Conservation (phyloP, 2,329 filamentous ascomycete species). For the Dactylellina parvicollis region DNA sequence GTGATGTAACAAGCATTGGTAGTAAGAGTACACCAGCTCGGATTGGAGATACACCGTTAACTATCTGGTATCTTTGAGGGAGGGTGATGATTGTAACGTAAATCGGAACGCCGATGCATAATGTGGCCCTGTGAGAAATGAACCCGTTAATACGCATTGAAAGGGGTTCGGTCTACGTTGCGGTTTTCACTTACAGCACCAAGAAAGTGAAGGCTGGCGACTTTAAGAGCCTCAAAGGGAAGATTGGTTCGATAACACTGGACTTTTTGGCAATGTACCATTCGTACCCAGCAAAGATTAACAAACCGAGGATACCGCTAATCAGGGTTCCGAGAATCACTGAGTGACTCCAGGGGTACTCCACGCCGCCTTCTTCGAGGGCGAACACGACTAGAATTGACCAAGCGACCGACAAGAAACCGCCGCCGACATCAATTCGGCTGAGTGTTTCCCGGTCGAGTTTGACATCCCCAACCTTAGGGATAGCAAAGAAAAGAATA, state of each 20-base stretch:
- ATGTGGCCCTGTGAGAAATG: conserved; percentile 35
- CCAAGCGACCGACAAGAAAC: conserved; percentile 60
- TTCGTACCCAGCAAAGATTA: conserved; percentile 60
- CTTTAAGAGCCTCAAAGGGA: conserved; percentile 60
- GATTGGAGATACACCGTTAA: conserved; percentile 59
- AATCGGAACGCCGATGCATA: conserved; percentile 61
- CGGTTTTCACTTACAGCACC: conserved; percentile 59
- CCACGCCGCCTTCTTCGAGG: conserved; percentile 63
- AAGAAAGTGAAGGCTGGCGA: conserved; percentile 59
- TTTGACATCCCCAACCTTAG: conserved; percentile 58
- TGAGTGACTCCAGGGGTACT: conserved; percentile 63
- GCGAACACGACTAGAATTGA: conserved; percentile 65
- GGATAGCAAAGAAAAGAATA: conserved; percentile 58
- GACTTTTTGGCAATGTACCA: conserved; percentile 27
- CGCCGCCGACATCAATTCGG: conserved; percentile 60
- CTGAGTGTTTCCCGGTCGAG: conserved; percentile 55
- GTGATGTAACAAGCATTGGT: conserved; percentile 60
- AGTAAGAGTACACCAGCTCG: conserved; percentile 60
- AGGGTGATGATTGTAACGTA: conserved; percentile 60
- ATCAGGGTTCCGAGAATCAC: conserved; percentile 60
- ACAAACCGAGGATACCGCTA: conserved; percentile 57
- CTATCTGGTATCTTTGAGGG: conserved; percentile 61
- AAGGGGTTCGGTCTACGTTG: not conserved
- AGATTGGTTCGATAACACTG: conserved; percentile 59
- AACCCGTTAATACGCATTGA: not conserved